Evolutionary conservation across 331 rosid genomes (phyloP), one percentile per base, ranked within the genome.

Genomic region (Stylosanthes scabra): DNA sequence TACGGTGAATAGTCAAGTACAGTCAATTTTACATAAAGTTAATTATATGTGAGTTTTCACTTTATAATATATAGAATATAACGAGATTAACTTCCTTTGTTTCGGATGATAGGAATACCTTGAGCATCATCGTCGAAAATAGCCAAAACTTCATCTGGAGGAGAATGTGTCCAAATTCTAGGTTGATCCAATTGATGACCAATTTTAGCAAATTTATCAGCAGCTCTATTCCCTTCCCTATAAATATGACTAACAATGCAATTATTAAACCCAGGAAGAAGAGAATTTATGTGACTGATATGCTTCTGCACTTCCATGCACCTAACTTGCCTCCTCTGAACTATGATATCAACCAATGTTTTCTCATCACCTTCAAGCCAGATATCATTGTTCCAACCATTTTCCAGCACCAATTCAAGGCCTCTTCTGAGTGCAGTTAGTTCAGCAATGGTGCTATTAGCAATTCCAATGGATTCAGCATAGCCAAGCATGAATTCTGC

Each of bases 361-460:
- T 83, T 85, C 8, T 83, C 81, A 70, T 93, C 94, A 10, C 96
- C 98, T 88, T 91, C 94, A 0, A 93, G 82, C 93, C 97, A 91
- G 8, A 91, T 78, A 70, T 89, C 78, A 10, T 81, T 34, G 39
- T 34, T 80, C 97, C 96, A 91, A 11, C 88, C 97, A 64, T 86
- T 86, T 78, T 93, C 94, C 7, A 88, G 78, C 0, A 83, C 94
- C 20, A 91, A 61, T 50, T 91, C 97, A 1, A 89, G 86, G 5
- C 96, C 96, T 74, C 88, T 83, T 25, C 71, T 50, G 0, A 92
- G 86, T 2, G 96, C 96, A 1, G 57, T 59, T 0, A 90, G 70
- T 67, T 89, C 97, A 10, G 98, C 91, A 2, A 86, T 45, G 3
- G 85, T 77, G 86, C 96, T 88, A 55, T 80, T 80, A 20, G 91